These are phyloP conservation scores for Dioscorea cayenensis DNA, from an alignment of 116 monocot species.

Conservation along the genomic window DNA sequence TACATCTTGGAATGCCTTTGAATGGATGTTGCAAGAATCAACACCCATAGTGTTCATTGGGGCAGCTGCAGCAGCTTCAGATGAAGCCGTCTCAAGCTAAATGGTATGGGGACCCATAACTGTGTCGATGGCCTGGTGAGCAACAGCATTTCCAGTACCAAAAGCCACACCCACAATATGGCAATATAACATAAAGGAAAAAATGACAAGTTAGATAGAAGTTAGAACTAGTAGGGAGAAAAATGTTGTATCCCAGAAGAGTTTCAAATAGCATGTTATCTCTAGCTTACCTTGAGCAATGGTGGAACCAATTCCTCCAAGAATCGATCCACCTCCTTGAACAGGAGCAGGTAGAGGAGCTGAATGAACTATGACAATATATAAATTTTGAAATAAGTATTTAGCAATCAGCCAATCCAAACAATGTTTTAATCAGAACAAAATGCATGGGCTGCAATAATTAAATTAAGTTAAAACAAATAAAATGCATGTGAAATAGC, in stretches of 20 bases:
- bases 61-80: conserved; percentile 30
- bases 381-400: not conserved
- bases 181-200: not conserved
- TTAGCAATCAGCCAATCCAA: too few relatives aligned
- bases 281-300: conserved; percentile 33
- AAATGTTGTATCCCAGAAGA: not conserved
- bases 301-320: conserved; percentile 48
- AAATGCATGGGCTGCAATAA: too few relatives aligned
- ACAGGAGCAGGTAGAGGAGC: conserved; percentile 56
- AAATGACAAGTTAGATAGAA: not conserved
- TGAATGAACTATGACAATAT: conserved; percentile 14
- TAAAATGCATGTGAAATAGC: too few relatives aligned
- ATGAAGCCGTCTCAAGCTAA: conserved; percentile 31
- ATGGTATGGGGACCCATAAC: conserved; percentile 52
- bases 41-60: conserved; percentile 18
- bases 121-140: conserved; percentile 58
- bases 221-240: not conserved
- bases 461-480: too few relatives aligned
- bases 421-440: too few relatives aligned
- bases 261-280: not conserved
- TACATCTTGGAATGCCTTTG: conserved; percentile 66
- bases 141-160: conserved; percentile 53
- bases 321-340: conserved; percentile 40
- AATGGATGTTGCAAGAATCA: conserved; percentile 54
- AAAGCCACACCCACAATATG: conserved; percentile 44